A percentile compares a stretch with the other conserved stretches of the same genome.
These are phyloP conservation scores for Trametes punicea DNA, from an alignment of 768 basidiomycete genomes.

Conservation along the genomic window DNA sequence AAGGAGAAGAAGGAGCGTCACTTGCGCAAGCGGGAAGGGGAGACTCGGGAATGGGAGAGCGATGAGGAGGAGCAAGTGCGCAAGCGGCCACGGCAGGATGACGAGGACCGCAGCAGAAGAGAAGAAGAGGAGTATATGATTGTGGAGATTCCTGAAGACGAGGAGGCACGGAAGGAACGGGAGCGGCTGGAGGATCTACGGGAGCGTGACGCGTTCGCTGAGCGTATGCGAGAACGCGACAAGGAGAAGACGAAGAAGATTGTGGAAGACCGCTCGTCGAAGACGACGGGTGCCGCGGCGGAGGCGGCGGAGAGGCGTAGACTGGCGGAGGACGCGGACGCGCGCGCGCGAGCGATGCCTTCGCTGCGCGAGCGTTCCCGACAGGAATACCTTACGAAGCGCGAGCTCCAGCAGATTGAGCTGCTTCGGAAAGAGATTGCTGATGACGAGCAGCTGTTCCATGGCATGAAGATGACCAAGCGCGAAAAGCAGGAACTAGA, in stretches of 20 bases:
- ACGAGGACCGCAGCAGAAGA: constrained; percentile 26
- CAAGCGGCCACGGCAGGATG: constrained; percentile 60
- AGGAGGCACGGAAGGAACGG: constrained; percentile 63
- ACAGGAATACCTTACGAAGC: constrained; percentile 94
- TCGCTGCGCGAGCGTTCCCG: constrained; percentile 84
- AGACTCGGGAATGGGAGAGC: constrained; percentile 84
- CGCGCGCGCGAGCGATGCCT: constrained; percentile 52
- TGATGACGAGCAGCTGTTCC: constrained; percentile 89
- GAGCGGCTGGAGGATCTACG: constrained; percentile 75
- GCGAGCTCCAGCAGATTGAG: constrained; percentile 95
- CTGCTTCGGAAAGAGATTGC: constrained; percentile 88
- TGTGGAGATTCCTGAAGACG: constrained; percentile 61
- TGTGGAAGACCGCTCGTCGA: constrained; percentile 88
- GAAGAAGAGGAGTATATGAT: constrained; percentile 38
- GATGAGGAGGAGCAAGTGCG: constrained; percentile 79
- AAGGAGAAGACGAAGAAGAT: constrained; percentile 84
- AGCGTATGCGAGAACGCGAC: constrained; percentile 81
- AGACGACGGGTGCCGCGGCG: constrained; percentile 64
- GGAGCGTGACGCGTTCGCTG: constrained; percentile 92
- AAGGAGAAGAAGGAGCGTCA: constrained; percentile 59
- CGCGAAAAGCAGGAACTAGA: constrained; percentile 79
- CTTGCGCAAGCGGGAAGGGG: constrained; percentile 76
- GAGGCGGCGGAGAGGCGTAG: constrained; percentile 80
- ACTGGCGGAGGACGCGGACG: constrained; percentile 62
- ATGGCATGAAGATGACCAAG: constrained; percentile 87